Conservation (phyloP, 2,329 filamentous ascomycete species). For the Alternaria angustiovoidea region DNA sequence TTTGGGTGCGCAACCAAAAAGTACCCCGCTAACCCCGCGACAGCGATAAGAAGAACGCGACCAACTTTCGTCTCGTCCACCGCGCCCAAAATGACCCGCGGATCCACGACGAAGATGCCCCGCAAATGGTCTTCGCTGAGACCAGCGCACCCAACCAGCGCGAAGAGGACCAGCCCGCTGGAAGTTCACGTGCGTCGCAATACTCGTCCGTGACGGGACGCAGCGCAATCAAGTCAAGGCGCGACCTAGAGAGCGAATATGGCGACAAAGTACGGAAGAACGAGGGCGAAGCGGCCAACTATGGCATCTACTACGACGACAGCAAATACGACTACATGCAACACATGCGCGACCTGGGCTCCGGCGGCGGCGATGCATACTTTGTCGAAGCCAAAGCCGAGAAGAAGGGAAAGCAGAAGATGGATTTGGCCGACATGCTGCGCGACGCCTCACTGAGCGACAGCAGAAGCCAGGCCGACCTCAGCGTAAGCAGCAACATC, state of each 20-base stretch:
- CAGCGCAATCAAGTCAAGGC: constrained; percentile 70
- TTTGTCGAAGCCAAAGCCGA: constrained; percentile 79
- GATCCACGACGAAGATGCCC: constrained; percentile 89
- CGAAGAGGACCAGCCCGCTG: constrained; percentile 47
- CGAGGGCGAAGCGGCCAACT: constrained; percentile 93
- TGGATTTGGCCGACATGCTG: constrained; percentile 83
- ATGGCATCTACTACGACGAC: constrained; percentile 95
- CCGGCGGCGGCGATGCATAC: constrained; percentile 71
- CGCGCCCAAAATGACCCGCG: constrained; percentile 96
- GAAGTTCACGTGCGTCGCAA: constrained; percentile 56
- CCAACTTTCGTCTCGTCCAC: constrained; percentile 93
- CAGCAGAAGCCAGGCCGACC: constrained; percentile 51
- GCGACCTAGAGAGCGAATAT: constrained; percentile 79
- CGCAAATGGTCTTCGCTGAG: constrained; percentile 89
- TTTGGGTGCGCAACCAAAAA: neutral
- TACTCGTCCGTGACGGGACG: constrained; percentile 54
- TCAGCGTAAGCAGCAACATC: constrained; percentile 54
- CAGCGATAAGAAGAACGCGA: constrained; percentile 88
- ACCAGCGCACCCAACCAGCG: constrained; percentile 54
- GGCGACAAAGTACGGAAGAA: constrained; percentile 79
- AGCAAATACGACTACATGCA: constrained; percentile 99
- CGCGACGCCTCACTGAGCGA: constrained; percentile 58
- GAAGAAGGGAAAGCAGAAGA: constrained; percentile 76
- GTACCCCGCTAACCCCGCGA: constrained; percentile 44
- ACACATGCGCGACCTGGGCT: constrained; percentile 85